phyloP scores from a whole-genome alignment of 2,329 filamentous ascomycete species.

The Trichoderma hamatum region DNA sequence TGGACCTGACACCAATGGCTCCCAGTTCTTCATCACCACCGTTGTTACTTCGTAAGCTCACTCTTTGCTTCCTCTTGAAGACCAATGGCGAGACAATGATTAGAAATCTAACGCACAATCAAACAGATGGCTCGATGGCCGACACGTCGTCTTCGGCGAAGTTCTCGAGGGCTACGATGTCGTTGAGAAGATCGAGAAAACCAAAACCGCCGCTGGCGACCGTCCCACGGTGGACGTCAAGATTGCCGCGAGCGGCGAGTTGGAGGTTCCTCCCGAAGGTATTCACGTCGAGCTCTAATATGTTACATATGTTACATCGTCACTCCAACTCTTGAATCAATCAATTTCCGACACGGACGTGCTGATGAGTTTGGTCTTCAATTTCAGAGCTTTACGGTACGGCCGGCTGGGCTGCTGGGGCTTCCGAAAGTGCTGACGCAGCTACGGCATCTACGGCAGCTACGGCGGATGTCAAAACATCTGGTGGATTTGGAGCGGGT shows the following conservation, averaged over 20 bases:
- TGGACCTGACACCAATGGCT: conserved; percentile 83
- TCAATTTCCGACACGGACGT: conserved; percentile 36
- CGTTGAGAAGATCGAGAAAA: conserved; percentile 76
- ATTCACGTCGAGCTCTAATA: conserved; percentile 82
- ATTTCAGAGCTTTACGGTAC: conserved; percentile 37
- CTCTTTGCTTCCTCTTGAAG: not conserved
- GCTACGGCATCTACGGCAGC: conserved; percentile 28
- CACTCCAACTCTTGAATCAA: conserved; percentile 26
- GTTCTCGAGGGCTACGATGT: conserved; percentile 84
- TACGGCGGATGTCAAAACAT: conserved; percentile 24
- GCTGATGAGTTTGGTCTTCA: conserved; percentile 41
- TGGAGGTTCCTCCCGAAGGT: conserved; percentile 86
- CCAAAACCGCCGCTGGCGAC: conserved; percentile 66
- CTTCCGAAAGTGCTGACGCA: conserved; percentile 1
- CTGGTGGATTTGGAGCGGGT: conserved; percentile 45
- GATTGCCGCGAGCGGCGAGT: conserved; percentile 82
- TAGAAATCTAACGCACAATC: conserved; percentile 19
- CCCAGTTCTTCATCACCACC: conserved; percentile 90
- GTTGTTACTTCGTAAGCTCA: conserved; percentile 68
- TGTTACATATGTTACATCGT: conserved; percentile 34
- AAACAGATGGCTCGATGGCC: conserved; percentile 75
- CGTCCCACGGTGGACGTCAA: conserved; percentile 71
- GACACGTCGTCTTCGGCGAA: conserved; percentile 87
- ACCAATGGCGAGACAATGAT: conserved; percentile 6
- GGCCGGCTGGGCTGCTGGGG: conserved; percentile 31